A percentile compares a stretch with the other conserved stretches of the same genome.
These are phyloP conservation scores for Biscogniauxia mediterranea DNA, from an alignment of 2,329 filamentous ascomycete species.

Conservation along the genomic window DNA sequence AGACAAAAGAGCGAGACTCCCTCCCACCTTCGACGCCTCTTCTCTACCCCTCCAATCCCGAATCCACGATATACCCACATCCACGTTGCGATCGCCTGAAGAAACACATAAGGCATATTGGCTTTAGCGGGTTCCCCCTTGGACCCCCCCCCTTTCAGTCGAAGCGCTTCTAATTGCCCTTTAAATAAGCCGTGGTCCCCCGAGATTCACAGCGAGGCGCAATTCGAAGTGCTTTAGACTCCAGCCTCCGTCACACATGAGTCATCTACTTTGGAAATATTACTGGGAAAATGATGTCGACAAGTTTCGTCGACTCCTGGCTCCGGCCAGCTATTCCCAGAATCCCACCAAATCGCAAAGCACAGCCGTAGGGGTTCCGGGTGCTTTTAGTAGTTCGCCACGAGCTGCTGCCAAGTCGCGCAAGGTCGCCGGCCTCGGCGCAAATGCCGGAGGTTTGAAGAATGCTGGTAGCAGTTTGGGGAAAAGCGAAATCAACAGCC, in stretches of 20 bases:
- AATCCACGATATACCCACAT: not conserved
- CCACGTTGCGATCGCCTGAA: not conserved
- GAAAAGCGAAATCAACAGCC: slow-evolving; percentile 76
- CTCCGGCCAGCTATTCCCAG: slow-evolving; percentile 59
- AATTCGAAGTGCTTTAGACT: slow-evolving; percentile 52
- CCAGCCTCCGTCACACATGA: slow-evolving; percentile 66
- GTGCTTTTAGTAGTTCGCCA: slow-evolving; percentile 48
- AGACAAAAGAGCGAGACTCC: not conserved
- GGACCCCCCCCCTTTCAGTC: slow-evolving; percentile 16
- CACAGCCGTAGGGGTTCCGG: slow-evolving; percentile 39
- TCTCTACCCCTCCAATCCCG: not conserved
- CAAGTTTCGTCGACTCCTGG: slow-evolving; percentile 84
- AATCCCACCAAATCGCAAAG: slow-evolving; percentile 54
- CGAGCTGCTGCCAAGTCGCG: slow-evolving; percentile 48
- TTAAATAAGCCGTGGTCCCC: slow-evolving; percentile 89
- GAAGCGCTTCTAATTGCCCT: slow-evolving; percentile 54
- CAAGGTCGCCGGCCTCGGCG: slow-evolving; percentile 50
- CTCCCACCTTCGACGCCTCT: not conserved
- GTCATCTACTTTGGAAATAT: slow-evolving; percentile 92
- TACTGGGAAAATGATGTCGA: slow-evolving; percentile 99
- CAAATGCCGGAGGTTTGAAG: slow-evolving; percentile 43
- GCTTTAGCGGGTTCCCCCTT: slow-evolving; percentile 6
- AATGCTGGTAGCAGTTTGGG: slow-evolving; percentile 42
- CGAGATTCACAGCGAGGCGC: slow-evolving; percentile 88
- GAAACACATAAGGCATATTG: slow-evolving; percentile 2